Evolutionary conservation across 345 rosid genomes (phyloP).

Genomic region (Firmiana major): DNA sequence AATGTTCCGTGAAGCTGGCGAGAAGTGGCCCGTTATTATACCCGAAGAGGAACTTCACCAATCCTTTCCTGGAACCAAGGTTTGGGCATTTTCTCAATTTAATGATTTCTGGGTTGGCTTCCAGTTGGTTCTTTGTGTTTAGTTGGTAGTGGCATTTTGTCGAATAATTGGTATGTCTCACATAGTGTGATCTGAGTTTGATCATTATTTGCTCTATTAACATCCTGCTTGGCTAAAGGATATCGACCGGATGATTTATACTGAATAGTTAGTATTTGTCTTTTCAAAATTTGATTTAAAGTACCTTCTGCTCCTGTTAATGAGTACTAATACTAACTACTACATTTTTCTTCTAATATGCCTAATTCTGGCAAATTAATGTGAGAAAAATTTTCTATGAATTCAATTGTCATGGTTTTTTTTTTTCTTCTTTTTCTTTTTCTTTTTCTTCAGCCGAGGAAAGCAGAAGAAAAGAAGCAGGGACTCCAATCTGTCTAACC

Average conservation of each 20-base stretch:
- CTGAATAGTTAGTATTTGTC: neutral
- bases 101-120: neutral
- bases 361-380: neutral
- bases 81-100: slow-evolving; percentile 15
- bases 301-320: neutral
- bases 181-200: neutral
- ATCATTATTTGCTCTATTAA: neutral
- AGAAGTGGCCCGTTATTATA: slow-evolving; percentile 81
- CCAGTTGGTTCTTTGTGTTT: neutral
- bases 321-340: neutral
- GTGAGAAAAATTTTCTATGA: neutral
- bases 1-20: slow-evolving; percentile 91
- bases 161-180: slow-evolving; percentile 12
- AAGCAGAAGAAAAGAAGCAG: slow-evolving; percentile 76
- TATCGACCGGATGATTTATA: neutral
- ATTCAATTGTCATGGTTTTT: neutral
- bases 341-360: neutral
- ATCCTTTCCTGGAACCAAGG: slow-evolving; percentile 76
- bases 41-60: slow-evolving; percentile 72
- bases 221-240: neutral
- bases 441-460: slow-evolving; percentile 51
- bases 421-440: slow-evolving; percentile 11
- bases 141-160: slow-evolving; percentile 23
- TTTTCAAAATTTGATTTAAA: neutral
- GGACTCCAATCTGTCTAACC: slow-evolving; percentile 4